Evolutionary conservation across 257 asterid species (phyloP), one percentile per base, ranked within the genome.

Genomic region (Fraxinus americana): DNA sequence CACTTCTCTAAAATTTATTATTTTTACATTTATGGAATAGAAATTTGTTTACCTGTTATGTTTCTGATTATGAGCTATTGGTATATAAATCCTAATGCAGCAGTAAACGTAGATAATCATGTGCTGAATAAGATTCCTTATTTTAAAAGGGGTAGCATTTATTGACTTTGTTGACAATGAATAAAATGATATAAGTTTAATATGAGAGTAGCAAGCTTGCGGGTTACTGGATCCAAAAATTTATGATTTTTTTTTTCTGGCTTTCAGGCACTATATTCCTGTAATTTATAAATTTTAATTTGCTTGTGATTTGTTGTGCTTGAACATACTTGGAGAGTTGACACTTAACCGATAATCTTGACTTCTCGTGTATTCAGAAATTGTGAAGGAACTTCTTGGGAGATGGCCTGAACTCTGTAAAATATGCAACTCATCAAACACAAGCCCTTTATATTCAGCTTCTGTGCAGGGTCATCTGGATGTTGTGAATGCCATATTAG

Each of bases 401-500:
- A 83, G 65, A 84, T 95, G 99, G 99, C 98, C 99, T 5, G 96
- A 92, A 92, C 97, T 95, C 67, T 93, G 99, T 80, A 84, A 85
- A 84, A 89, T 92, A 71, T 93, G 99, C 89, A 87, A 95, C 86
- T 82, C 98, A 27, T 82, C 97, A 30, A 93, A 93, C 81, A 95
- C 99, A 2, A 95, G 99, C 83, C 99, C 99, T 72, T 92, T 95
- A 27, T 95, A 95, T 77, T 85, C 97, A 32, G 98, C 99, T 72
- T 97, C 98, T 12, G 81, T 88, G 16, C 94, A 93, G 67, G 92
- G 90, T 4, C 97, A 91, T 78, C 75, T 93, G 17, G 91, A 92
- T 38, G 92, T 91, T 21, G 96, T 93, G 66, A 93, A 88, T 59
- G 95, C 97, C 66, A 93, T 95, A 82, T 81, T 95, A 85, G 99